Base-by-base conservation (phyloP, 2,329 filamentous ascomycete genomes). In the Diplodia corticola region DNA sequence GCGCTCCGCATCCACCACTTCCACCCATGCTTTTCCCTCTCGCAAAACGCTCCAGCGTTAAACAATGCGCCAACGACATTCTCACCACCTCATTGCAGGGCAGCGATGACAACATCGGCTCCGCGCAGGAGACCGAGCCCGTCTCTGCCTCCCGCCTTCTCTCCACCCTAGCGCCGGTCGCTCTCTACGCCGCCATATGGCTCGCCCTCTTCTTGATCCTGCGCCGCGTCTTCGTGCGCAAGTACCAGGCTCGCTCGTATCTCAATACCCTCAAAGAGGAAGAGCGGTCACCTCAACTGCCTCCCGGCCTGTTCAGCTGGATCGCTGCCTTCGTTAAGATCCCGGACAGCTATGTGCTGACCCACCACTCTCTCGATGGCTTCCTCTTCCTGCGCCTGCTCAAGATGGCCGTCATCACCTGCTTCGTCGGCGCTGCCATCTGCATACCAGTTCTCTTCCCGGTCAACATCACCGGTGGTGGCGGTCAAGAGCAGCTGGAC, bases 381-480 rank as follows among this genome's bases (percentile, higher is more conserved):
- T 98, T 94, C 78, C 88, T 98, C 61, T 92, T 96, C 76, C 83
- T 98, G 30, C 92, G 94, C 40, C 97, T 94, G 74, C 80, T 98
- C 69, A 92, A 93, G 74, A 63, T 67, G 65, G 59, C 35, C 10
- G 51, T 67, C 35, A 64, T 67, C 37, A 22, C 48, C 40, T 67
- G 59, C 44, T 64, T 63, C 30, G 89, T 95, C 64, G 82, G 89
- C 30, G 86, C 89, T 64, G 84, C 90, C 67, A 90, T 96, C 70
- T 93, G 90, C 79, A 86, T 98, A 53, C 94, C 95, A 0, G 83
- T 97, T 46, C 82, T 98, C 24, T 92, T 91, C 87, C 93, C 95
- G 0, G 82, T 98, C 76, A 96, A 98, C 77, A 88, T 88, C 37
- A 97, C 93, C 0, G 95, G 94, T 30, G 88, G 89, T 24, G 88